Conservation (phyloP, 768 basidiomycete genomes). For the Mrakia blollopis region DNA sequence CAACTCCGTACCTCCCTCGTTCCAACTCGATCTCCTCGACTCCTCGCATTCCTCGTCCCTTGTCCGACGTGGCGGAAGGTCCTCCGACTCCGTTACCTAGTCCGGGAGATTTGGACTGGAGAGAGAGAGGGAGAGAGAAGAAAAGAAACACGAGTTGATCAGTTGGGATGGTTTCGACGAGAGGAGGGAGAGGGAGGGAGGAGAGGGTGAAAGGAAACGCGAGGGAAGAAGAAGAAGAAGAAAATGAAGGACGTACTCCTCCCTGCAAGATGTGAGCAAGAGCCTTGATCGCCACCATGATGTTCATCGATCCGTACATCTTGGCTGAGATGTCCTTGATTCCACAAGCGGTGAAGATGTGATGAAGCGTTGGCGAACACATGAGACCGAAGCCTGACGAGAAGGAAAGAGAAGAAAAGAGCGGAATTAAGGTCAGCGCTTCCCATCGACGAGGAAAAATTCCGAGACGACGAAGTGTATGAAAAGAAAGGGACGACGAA, state of each 20-base stretch:
- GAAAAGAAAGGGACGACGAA: conserved; percentile 34
- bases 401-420: not conserved
- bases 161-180: no score
- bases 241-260: not conserved
- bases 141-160: not conserved
- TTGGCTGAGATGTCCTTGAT: conserved; percentile 93
- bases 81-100: conserved; percentile 80
- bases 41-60: conserved; percentile 65
- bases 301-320: conserved; percentile 88
- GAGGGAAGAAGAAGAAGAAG: not conserved
- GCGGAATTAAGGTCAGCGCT: not conserved
- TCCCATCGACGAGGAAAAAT: not conserved
- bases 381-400: conserved; percentile 81
- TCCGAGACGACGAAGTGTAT: not conserved
- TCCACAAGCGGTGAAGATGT: conserved; percentile 82
- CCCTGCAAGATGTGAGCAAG: conserved; percentile 76
- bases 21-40: conserved; percentile 72
- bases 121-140: not conserved
- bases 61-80: conserved; percentile 62
- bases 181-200: not conserved
- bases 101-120: conserved; percentile 40
- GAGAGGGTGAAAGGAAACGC: not conserved
- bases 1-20: conserved; percentile 70
- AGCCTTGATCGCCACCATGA: conserved; percentile 78
- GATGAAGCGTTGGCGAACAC: conserved; percentile 81